Evolutionary conservation across 78 protist genomes (phyloP).

Genomic region (Anaeramoeba flamelloides): DNA sequence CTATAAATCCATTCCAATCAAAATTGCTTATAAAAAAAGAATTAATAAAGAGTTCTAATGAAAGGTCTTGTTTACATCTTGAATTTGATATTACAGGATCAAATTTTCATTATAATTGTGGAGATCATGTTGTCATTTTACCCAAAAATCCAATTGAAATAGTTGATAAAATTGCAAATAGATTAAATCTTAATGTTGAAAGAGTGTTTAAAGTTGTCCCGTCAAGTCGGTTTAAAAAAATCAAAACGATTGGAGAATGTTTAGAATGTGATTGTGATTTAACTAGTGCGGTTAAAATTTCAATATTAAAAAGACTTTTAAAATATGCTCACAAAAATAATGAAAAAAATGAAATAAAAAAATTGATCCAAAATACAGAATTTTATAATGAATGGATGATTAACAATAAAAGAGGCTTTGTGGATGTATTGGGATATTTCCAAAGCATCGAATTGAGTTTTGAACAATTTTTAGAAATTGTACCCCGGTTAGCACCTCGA

Average conservation of each 20-base stretch:
- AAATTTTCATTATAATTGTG: neutral
- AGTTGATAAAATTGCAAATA: neutral
- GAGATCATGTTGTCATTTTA: neutral
- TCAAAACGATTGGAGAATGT: neutral
- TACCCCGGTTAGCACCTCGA: neutral
- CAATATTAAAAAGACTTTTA: neutral
- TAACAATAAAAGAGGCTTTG: neutral
- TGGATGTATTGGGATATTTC: neutral
- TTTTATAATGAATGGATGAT: neutral
- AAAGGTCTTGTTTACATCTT: neutral
- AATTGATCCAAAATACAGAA: neutral
- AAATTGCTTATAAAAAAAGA: too few relatives aligned
- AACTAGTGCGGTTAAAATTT: neutral
- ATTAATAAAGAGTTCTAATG: too few relatives aligned
- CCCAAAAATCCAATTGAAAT: neutral
- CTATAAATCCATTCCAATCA: too few relatives aligned
- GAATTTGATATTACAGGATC: neutral
- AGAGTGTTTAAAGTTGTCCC: neutral
- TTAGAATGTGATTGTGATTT: neutral
- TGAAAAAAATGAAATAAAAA: neutral
- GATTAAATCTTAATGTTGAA: neutral
- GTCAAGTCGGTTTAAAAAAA: neutral
- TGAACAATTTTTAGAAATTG: neutral
- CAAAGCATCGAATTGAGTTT: neutral
- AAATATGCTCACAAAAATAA: neutral